A percentile compares a stretch with the other conserved stretches of the same genome.
phyloP scores from a whole-genome alignment of 768 basidiomycete species.

The Tulasnella sp. region DNA sequence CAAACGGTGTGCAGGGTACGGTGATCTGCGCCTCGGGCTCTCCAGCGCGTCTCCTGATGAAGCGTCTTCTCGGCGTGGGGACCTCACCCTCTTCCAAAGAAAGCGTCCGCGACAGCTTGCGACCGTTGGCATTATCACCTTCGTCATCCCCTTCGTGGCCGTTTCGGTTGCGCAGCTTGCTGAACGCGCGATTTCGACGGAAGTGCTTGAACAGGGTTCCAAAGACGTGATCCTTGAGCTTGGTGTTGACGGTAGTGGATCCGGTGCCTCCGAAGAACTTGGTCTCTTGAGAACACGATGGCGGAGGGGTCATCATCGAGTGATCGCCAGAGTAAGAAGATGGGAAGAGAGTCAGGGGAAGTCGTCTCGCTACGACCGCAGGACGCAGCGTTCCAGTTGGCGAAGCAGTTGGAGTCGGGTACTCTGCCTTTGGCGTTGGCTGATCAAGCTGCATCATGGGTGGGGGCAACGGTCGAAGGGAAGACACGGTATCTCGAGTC shows the following conservation, averaged over 20 bases:
- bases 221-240: slow-evolving; percentile 93
- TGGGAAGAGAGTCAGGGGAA: not conserved
- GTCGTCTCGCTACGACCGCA: not conserved
- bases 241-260: slow-evolving; percentile 89
- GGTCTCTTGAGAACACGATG: slow-evolving; percentile 30
- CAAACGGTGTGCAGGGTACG: not conserved
- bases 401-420: not conserved
- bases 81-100: not conserved
- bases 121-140: not conserved
- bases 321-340: not conserved
- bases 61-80: slow-evolving; percentile 39
- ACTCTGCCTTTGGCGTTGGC: not conserved
- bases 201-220: slow-evolving; percentile 77
- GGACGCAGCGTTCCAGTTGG: not conserved
- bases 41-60: slow-evolving; percentile 41
- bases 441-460: not conserved
- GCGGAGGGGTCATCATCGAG: slow-evolving; percentile 16
- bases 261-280: slow-evolving; percentile 84
- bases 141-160: slow-evolving; percentile 5
- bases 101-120: not conserved
- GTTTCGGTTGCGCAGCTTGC: not conserved
- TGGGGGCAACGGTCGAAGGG: not conserved
- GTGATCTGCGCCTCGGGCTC: slow-evolving; percentile 13
- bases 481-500: not conserved
- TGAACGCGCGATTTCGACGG: slow-evolving; percentile 38